phyloP scores from a whole-genome alignment of 169 alveolate species.

The Plasmodium gallinaceum region DNA sequence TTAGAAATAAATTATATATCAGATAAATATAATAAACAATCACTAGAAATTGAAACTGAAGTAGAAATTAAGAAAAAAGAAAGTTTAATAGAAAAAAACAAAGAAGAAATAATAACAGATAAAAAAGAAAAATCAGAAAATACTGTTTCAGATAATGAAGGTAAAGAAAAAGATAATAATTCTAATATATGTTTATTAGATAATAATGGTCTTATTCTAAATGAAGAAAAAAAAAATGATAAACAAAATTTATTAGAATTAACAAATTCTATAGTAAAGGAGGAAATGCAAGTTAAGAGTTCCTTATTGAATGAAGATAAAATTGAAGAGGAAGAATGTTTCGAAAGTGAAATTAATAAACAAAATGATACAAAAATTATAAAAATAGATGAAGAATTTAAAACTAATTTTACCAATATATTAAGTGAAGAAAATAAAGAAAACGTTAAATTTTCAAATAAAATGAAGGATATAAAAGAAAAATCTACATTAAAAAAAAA shows the following conservation, averaged over 20 bases:
- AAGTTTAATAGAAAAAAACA: neutral
- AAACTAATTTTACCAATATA: neutral
- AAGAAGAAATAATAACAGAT: neutral
- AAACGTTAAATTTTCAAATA: neutral
- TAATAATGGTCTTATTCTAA: neutral
- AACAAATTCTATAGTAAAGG: neutral
- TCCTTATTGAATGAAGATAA: neutral
- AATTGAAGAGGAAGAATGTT: neutral
- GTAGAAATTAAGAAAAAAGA: neutral
- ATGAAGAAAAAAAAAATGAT: conserved; percentile 12
- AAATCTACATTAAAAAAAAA: neutral
- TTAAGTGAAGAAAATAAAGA: neutral
- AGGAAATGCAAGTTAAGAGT: conserved; percentile 11
- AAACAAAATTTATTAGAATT: neutral
- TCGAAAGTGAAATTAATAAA: conserved; percentile 6
- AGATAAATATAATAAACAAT: neutral
- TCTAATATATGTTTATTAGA: neutral
- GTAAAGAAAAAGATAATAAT: neutral
- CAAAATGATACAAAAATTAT: neutral
- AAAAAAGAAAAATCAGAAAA: neutral
- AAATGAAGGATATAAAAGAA: neutral
- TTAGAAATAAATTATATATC: neutral
- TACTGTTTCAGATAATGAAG: neutral
- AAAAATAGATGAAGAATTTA: conserved; percentile 5
- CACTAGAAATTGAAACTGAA: neutral